Evolutionary conservation across 176 grass and related monocot genomes (phyloP).

Genomic region (Musa schizocarpa): DNA sequence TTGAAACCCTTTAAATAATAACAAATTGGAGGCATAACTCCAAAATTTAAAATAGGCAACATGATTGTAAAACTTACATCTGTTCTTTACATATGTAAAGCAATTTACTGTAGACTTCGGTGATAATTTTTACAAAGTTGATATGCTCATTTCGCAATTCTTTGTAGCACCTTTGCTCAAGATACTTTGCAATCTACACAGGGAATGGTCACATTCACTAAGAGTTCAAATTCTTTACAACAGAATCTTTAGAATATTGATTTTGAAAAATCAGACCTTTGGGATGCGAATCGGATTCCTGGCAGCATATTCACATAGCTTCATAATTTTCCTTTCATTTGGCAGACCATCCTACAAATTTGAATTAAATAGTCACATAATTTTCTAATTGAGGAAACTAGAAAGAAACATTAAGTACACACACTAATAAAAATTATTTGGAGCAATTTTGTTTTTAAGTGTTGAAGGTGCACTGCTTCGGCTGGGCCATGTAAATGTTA

Average conservation of each 20-base stretch:
- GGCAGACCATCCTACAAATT: slow-evolving; percentile 50
- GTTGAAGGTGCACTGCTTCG: neutral
- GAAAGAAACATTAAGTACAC: neutral
- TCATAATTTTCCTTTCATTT: slow-evolving; percentile 96
- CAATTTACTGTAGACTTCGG: slow-evolving; percentile 82
- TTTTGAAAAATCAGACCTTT: slow-evolving; percentile 39
- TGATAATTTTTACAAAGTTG: slow-evolving; percentile 83
- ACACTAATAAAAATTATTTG: neutral
- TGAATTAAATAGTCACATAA: neutral
- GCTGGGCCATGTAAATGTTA: neutral
- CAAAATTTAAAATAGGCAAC: slow-evolving; percentile 7
- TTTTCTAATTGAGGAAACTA: neutral
- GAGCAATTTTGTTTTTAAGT: neutral
- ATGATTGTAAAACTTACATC: slow-evolving; percentile 55
- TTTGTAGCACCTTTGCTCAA: slow-evolving; percentile 79
- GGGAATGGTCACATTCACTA: slow-evolving; percentile 14
- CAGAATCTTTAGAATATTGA: neutral
- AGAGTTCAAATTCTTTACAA: slow-evolving; percentile 2
- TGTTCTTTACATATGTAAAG: slow-evolving; percentile 91
- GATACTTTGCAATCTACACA: slow-evolving; percentile 80
- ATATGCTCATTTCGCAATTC: slow-evolving; percentile 68
- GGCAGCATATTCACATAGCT: slow-evolving; percentile 93
- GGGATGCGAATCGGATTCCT: slow-evolving; percentile 92
- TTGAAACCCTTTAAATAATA: neutral
- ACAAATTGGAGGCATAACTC: neutral